Base-by-base conservation (phyloP, 345 rosid genomes). In the Gossypium longicalyx region DNA sequence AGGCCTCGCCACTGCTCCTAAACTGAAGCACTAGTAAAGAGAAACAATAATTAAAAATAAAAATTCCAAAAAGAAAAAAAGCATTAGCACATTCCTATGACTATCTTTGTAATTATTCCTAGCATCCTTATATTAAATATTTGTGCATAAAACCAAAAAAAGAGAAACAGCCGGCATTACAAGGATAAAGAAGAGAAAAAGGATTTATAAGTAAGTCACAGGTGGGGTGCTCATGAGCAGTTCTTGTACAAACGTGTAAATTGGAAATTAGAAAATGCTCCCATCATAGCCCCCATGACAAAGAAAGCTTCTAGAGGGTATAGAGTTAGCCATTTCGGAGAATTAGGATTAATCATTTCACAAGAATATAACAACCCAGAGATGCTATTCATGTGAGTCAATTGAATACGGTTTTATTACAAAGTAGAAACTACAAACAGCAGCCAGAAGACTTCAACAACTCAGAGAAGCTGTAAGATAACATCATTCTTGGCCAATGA, bases 1-100 rank as follows among this genome's bases (percentile, higher is more conserved):
- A 95, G 0, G 99, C 97, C 59, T 76, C 88, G 66, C 99, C 98
- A 43, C 80, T 88, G 75, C 86, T 85, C 68, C 89, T 95, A 80
- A 90, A 93, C 85, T 95, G 98, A 79, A 95, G 84, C 82, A 91
- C 99, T 95, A 76, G 47, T 29, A 77, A 79, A 75, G 48, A 70
- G 44, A 76, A 41, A 76, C 25, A 78, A 70, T n/a, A 45, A 22
- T 48, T 63, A 70, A 61, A 71, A 61, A 6, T 0, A 34, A 34
- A 34, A 34, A 34, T 4, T 4, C 62, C 9, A 70, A 44, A 9
- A 71, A 57, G 9, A 15, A 20, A 22, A 54, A 58, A 67, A 34
- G 2, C 16, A 58, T 56, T n/a, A 78, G 45, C 43, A 43, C 53
- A 43, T 52, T 48, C 47, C 54, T 13, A n/a, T 59, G 7, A 34